A percentile compares a stretch with the other conserved stretches of the same genome.
Evolutionary conservation across 208 protist species (phyloP).

Genomic region (Borovskyia barvae): DNA sequence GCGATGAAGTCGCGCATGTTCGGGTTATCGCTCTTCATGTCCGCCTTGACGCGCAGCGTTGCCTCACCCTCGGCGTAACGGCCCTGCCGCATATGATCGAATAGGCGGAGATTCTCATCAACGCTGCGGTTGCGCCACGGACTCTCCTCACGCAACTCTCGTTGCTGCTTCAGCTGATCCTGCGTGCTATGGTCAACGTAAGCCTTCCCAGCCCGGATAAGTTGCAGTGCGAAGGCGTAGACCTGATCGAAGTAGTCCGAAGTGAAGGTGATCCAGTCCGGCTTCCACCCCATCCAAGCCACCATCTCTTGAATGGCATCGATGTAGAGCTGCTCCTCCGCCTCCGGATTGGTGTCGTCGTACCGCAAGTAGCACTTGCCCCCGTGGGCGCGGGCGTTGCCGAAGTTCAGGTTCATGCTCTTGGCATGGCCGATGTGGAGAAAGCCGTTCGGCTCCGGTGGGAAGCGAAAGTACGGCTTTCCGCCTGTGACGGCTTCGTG

Average conservation of each 20-base stretch:
- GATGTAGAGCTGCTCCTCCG: conserved; percentile 98
- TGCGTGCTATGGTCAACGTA: conserved; percentile 98
- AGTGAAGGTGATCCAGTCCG: conserved; percentile 95
- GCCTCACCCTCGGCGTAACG: conserved; percentile 97
- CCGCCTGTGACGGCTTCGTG: conserved; percentile 62
- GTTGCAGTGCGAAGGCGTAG: conserved; percentile 96
- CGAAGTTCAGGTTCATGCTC: conserved; percentile 99
- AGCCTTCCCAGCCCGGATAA: conserved; percentile 97
- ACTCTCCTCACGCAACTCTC: conserved; percentile 81
- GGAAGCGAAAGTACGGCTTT: conserved; percentile 94
- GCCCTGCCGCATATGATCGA: conserved; percentile 93
- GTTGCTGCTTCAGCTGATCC: conserved; percentile 94
- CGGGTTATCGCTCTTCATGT: conserved; percentile 96
- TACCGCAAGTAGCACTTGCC: conserved; percentile 97
- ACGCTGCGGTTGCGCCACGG: conserved; percentile 89
- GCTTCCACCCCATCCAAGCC: conserved; percentile 91
- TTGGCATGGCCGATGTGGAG: conserved; percentile 99
- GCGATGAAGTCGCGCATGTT: conserved; percentile 99
- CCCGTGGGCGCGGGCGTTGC: conserved; percentile 89
- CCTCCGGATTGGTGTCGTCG: conserved; percentile 99
- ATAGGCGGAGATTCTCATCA: conserved; percentile 92
- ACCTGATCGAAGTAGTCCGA: conserved; percentile 99
- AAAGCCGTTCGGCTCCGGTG: conserved; percentile 97
- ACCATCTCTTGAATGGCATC: conserved; percentile 94
- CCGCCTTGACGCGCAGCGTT: conserved; percentile 98